Conservation (phyloP, 768 basidiomycete genomes). For the Trametes maxima region DNA sequence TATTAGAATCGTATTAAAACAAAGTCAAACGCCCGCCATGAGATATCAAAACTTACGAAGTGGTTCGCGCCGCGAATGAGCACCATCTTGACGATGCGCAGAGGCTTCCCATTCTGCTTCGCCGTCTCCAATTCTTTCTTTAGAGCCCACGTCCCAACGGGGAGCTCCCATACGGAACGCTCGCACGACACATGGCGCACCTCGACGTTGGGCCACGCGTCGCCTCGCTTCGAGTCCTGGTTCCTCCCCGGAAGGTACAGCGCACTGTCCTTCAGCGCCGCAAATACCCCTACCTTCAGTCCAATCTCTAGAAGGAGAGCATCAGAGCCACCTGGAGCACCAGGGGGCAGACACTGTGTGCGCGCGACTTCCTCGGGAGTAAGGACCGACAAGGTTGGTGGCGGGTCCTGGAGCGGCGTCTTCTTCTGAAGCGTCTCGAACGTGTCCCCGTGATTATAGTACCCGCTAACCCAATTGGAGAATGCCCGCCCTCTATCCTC, state of each 20-base stretch:
- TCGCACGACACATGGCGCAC: slow-evolving; percentile 11
- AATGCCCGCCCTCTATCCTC: not conserved
- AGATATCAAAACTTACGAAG: slow-evolving; percentile 6
- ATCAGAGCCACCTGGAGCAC: slow-evolving; percentile 21
- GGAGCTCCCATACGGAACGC: slow-evolving; percentile 6
- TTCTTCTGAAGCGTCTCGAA: slow-evolving; percentile 15
- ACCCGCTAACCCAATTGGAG: slow-evolving; percentile 9
- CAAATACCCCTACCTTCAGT: slow-evolving; percentile 12
- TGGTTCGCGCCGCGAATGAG: slow-evolving; percentile 14
- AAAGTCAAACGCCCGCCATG: too few species aligned
- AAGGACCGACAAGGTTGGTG: slow-evolving; percentile 17
- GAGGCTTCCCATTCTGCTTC: not conserved
- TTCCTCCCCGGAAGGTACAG: slow-evolving; percentile 5
- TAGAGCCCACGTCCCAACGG: not conserved
- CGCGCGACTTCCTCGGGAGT: slow-evolving; percentile 11
- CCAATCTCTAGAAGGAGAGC: slow-evolving; percentile 10
- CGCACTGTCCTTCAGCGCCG: not conserved
- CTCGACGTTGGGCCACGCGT: slow-evolving; percentile 6
- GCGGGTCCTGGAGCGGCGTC: slow-evolving; percentile 7
- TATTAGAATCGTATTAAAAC: too few species aligned
- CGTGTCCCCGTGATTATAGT: slow-evolving; percentile 15
- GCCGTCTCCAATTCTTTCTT: slow-evolving; percentile 9
- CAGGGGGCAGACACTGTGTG: slow-evolving; percentile 6
- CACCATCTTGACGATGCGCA: slow-evolving; percentile 6
- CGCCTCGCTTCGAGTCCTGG: not conserved